Evolutionary conservation across 2,329 filamentous ascomycete species (phyloP).

Genomic region (Fusarium irregulare): DNA sequence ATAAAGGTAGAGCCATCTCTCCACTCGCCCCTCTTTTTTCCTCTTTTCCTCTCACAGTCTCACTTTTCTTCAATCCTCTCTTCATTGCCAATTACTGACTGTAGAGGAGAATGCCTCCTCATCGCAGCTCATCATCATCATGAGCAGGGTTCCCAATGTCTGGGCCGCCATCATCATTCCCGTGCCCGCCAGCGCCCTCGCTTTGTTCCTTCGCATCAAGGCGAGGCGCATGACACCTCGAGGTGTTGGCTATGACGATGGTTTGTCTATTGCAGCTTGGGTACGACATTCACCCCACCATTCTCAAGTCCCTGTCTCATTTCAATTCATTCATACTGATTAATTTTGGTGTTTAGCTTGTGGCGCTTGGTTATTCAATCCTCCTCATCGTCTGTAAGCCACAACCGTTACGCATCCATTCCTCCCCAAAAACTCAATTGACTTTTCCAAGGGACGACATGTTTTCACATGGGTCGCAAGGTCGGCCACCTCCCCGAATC

Average conservation of each 20-base stretch:
- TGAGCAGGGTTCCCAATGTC: conserved; percentile 39
- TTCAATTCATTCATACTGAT: too few species aligned
- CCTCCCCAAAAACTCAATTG: not conserved
- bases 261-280: conserved; percentile 32
- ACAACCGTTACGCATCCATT: not conserved
- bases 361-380: conserved; percentile 27
- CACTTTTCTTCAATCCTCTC: not conserved
- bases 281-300: conserved; percentile 4
- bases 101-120: conserved; percentile 16
- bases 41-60: conserved; percentile 3
- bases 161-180: conserved; percentile 37
- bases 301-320: not conserved
- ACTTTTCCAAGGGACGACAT: conserved; percentile 22
- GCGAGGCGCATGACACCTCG: conserved; percentile 40
- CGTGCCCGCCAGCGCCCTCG: conserved; percentile 33
- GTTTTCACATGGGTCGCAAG: conserved; percentile 28
- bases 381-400: conserved; percentile 33
- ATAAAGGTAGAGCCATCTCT: conserved; percentile 11
- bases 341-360: conserved; percentile 11
- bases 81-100: too few species aligned
- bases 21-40: conserved; percentile 26
- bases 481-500: conserved; percentile 13
- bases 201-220: conserved; percentile 31
- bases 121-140: conserved; percentile 14
- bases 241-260: conserved; percentile 37